Evolutionary conservation across 1,139 yeast species (phyloP).

Genomic region (Taphrina confusa): DNA sequence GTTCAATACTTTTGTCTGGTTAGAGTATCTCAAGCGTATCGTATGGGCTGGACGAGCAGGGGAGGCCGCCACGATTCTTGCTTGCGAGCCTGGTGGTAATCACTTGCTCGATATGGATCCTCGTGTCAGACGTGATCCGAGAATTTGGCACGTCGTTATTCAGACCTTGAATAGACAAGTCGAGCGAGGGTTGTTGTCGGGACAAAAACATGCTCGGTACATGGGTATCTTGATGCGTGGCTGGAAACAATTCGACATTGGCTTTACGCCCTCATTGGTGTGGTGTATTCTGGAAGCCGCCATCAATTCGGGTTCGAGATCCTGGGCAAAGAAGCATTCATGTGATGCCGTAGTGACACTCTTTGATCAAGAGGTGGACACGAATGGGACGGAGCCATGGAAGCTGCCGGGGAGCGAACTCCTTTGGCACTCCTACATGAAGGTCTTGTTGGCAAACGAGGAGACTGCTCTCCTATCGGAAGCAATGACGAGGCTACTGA

Average conservation of each 20-base stretch:
- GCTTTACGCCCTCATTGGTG: constrained; percentile 2
- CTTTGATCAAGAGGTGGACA: constrained; percentile 6
- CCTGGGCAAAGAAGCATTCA: constrained; percentile 1
- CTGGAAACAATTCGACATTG: neutral
- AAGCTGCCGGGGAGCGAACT: neutral
- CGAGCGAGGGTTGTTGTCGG: neutral
- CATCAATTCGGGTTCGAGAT: constrained; percentile 7
- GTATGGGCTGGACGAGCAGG: neutral
- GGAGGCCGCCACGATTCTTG: neutral
- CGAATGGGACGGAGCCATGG: constrained; percentile 8
- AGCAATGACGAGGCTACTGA: constrained; percentile 12
- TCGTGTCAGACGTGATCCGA: constrained; percentile 7
- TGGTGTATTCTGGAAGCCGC: constrained; percentile 23
- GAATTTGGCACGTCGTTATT: constrained; percentile 12
- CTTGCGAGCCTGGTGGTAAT: constrained; percentile 12
- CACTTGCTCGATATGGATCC: constrained; percentile 8
- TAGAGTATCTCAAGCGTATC: constrained; percentile 12
- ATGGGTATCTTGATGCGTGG: neutral
- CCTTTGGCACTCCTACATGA: constrained; percentile 20
- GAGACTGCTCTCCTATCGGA: constrained; percentile 5
- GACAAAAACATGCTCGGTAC: constrained; percentile 1
- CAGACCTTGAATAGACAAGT: constrained; percentile 8
- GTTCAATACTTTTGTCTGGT: constrained; percentile 5
- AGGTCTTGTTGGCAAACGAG: constrained; percentile 13
- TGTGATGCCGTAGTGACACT: neutral